phyloP scores from a whole-genome alignment of 1,139 yeast genomes.

The Pichia sp. region DNA sequence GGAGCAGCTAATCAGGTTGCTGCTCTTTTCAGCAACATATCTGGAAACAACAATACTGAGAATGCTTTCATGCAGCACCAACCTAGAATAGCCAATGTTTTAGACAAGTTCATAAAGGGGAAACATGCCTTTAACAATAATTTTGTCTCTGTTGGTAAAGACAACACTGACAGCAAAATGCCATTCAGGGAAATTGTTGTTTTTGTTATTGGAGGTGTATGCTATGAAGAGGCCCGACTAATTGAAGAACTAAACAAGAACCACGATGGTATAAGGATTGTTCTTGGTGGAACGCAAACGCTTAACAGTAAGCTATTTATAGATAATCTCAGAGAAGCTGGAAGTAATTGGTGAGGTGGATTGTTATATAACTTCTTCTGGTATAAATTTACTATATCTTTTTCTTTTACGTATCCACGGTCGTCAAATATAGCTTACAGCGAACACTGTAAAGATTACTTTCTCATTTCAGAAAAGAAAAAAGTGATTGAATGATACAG shows the following conservation, averaged over 20 bases:
- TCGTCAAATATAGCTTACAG: background rate
- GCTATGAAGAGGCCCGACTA: conserved; percentile 86
- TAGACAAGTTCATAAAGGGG: conserved; percentile 48
- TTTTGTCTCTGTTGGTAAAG: conserved; percentile 8
- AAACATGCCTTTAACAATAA: conserved; percentile 34
- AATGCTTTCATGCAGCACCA: conserved; percentile 60
- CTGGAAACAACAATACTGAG: conserved; percentile 26
- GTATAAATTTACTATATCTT: background rate
- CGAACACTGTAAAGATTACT: too few relatives aligned
- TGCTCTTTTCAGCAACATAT: conserved; percentile 29
- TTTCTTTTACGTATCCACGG: too few relatives aligned
- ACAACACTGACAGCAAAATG: conserved; percentile 32
- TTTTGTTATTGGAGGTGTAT: conserved; percentile 84
- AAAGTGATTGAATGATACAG: background rate
- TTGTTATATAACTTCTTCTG: conserved; percentile 10
- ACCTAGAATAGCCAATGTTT: conserved; percentile 60
- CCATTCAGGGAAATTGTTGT: conserved; percentile 69
- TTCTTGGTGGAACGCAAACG: conserved; percentile 76
- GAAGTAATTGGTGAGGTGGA: conserved; percentile 4
- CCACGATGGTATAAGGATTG: conserved; percentile 47
- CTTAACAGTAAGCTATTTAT: conserved; percentile 59
- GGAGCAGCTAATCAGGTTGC: conserved; percentile 23
- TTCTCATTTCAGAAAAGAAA: background rate
- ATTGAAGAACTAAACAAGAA: conserved; percentile 62
- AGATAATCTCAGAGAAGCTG: conserved; percentile 29